phyloP scores from a whole-genome alignment of 768 basidiomycete species.

The Baorangia bicolor region DNA sequence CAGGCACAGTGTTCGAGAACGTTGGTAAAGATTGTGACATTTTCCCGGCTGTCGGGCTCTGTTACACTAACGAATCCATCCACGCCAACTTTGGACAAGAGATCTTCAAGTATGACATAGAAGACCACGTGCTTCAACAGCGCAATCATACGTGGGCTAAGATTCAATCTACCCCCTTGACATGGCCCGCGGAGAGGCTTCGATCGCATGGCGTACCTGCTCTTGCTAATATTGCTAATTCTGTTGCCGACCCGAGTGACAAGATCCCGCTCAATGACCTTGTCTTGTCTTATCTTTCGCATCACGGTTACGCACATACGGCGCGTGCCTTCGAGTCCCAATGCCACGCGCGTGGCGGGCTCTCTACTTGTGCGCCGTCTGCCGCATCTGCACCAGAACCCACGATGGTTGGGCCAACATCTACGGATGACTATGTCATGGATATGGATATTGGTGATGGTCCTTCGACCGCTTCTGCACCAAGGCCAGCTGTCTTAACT shows the following conservation, averaged over 20 bases:
- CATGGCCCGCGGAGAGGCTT: constrained; percentile 36
- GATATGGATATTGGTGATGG: constrained; percentile 44
- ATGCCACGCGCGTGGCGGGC: constrained; percentile 29
- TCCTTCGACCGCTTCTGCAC: constrained; percentile 7
- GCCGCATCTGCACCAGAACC: background rate
- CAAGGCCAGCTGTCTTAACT: constrained; percentile 9
- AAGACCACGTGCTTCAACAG: constrained; percentile 75
- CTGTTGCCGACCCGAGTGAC: constrained; percentile 45
- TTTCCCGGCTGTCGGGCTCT: constrained; percentile 88
- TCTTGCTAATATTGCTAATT: background rate
- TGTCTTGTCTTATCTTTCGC: constrained; percentile 75
- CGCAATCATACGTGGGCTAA: constrained; percentile 64
- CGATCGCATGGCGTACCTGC: constrained; percentile 7
- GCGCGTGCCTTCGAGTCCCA: constrained; percentile 66
- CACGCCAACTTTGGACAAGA: constrained; percentile 87
- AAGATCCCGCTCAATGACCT: constrained; percentile 68
- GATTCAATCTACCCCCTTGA: constrained; percentile 58
- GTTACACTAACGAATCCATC: constrained; percentile 73
- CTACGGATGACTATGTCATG: constrained; percentile 41
- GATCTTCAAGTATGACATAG: constrained; percentile 88
- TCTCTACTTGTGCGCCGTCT: constrained; percentile 11
- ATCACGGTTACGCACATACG: constrained; percentile 79
- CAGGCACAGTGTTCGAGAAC: constrained; percentile 71
- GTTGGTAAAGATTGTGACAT: constrained; percentile 64
- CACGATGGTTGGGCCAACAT: constrained; percentile 4